Conservation (phyloP, 2,329 filamentous ascomycete species). For the Sclerotinia glacialis region DNA sequence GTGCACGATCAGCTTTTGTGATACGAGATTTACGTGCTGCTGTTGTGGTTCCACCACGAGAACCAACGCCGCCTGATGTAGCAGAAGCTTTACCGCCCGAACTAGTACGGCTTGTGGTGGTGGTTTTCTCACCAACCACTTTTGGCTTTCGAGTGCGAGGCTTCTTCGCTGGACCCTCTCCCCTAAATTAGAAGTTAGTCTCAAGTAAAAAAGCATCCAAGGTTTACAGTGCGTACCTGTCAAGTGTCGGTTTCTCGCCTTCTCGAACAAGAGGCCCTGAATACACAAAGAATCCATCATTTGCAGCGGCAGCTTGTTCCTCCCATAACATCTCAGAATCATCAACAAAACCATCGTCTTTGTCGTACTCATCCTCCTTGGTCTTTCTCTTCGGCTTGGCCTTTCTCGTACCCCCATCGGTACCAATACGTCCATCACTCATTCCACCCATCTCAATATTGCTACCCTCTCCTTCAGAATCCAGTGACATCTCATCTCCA, state of each 20-base stretch:
- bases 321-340: slow-evolving; percentile 96
- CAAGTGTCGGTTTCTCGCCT: slow-evolving; percentile 69
- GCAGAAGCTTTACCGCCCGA: slow-evolving; percentile 53
- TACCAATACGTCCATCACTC: slow-evolving; percentile 56
- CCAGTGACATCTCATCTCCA: slow-evolving; percentile 80
- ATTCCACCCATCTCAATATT: slow-evolving; percentile 85
- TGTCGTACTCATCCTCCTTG: slow-evolving; percentile 80
- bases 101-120: slow-evolving; percentile 65
- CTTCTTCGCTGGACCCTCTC: slow-evolving; percentile 71
- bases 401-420: slow-evolving; percentile 59
- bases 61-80: slow-evolving; percentile 53
- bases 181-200: slow-evolving; percentile 50
- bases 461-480: slow-evolving; percentile 68
- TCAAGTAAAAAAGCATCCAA: slow-evolving; percentile 10
- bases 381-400: slow-evolving; percentile 69
- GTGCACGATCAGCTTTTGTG: slow-evolving; percentile 80
- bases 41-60: slow-evolving; percentile 69
- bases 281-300: slow-evolving; percentile 98
- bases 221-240: slow-evolving; percentile 40
- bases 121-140: slow-evolving; percentile 54
- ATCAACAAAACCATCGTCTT: slow-evolving; percentile 81
- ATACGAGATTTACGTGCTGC: slow-evolving; percentile 73
- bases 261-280: slow-evolving; percentile 87
- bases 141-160: slow-evolving; percentile 48
- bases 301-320: slow-evolving; percentile 87